Conservation (phyloP, 495 filamentous ascomycete genomes). For the Hyaloscypha finlandica region DNA sequence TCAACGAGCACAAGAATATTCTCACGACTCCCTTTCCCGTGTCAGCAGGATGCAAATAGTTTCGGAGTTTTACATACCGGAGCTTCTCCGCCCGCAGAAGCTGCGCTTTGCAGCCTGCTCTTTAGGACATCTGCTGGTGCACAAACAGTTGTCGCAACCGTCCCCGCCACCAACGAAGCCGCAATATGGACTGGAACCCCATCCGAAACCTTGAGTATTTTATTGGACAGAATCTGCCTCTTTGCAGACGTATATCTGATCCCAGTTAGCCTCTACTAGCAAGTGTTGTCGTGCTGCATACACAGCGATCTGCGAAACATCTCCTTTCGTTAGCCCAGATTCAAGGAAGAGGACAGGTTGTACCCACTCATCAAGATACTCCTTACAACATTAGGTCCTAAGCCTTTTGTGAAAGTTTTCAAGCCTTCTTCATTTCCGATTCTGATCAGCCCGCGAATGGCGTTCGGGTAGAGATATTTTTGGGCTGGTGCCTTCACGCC, state of each 20-base stretch:
- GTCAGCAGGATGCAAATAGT: background rate
- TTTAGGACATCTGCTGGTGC: constrained; percentile 44
- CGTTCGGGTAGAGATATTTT: constrained; percentile 44
- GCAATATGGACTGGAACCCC: constrained; percentile 39
- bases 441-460: constrained; percentile 35
- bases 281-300: constrained; percentile 15
- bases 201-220: constrained; percentile 30
- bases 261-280: background rate
- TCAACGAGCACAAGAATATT: constrained; percentile 33
- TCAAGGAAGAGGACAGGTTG: background rate
- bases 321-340: constrained; percentile 24
- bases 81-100: constrained; percentile 9
- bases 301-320: constrained; percentile 42
- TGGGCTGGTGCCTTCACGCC: constrained; percentile 65
- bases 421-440: constrained; percentile 40
- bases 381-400: constrained; percentile 40
- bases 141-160: constrained; percentile 42
- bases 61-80: constrained; percentile 3
- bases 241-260: constrained; percentile 38
- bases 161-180: constrained; percentile 40
- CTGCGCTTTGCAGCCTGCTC: constrained; percentile 40
- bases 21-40: constrained; percentile 28
- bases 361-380: constrained; percentile 45
- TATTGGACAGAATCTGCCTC: constrained; percentile 32
- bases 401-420: constrained; percentile 37